These are phyloP conservation scores for Ampelocalamus luodianensis DNA, from an alignment of 176 grass and related monocot genomes.

Conservation along the genomic window DNA sequence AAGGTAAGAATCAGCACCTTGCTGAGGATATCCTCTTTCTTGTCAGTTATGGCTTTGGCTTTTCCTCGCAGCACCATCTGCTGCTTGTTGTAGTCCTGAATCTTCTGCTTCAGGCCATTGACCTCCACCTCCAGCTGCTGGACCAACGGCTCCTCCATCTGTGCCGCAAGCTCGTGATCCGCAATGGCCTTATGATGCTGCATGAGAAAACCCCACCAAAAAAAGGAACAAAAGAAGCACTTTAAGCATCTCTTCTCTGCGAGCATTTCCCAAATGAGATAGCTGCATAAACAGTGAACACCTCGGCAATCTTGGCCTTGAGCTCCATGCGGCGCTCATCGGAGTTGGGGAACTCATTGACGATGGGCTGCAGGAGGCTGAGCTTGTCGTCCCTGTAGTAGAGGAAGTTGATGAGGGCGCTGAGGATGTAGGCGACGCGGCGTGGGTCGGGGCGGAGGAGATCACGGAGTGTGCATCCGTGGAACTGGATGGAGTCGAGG, in stretches of 20 bases:
- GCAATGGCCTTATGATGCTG: conserved; percentile 64
- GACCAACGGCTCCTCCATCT: conserved; percentile 61
- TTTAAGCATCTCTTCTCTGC: conserved; percentile 8
- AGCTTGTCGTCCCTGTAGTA: conserved; percentile 72
- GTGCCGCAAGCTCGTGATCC: conserved; percentile 52
- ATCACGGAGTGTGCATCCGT: conserved; percentile 56
- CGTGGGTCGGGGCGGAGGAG: conserved; percentile 56
- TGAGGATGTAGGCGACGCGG: conserved; percentile 57
- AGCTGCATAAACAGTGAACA: conserved; percentile 5
- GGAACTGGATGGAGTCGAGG: conserved; percentile 62
- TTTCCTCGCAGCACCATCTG: conserved; percentile 53
- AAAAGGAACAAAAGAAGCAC: background rate
- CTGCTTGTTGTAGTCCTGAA: conserved; percentile 74
- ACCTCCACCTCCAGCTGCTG: conserved; percentile 59
- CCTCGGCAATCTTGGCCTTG: conserved; percentile 59
- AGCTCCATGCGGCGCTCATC: conserved; percentile 35
- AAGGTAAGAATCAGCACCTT: conserved; percentile 51
- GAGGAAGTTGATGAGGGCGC: conserved; percentile 77
- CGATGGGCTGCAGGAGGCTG: conserved; percentile 44
- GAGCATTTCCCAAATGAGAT: background rate
- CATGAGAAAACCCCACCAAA: background rate
- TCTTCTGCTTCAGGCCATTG: conserved; percentile 54
- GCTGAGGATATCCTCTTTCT: conserved; percentile 42
- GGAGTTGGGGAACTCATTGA: conserved; percentile 29
- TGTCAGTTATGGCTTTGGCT: conserved; percentile 43